These are phyloP conservation scores for Albizia julibrissin DNA, from an alignment of 306 rosid genomes.

Conservation along the genomic window DNA sequence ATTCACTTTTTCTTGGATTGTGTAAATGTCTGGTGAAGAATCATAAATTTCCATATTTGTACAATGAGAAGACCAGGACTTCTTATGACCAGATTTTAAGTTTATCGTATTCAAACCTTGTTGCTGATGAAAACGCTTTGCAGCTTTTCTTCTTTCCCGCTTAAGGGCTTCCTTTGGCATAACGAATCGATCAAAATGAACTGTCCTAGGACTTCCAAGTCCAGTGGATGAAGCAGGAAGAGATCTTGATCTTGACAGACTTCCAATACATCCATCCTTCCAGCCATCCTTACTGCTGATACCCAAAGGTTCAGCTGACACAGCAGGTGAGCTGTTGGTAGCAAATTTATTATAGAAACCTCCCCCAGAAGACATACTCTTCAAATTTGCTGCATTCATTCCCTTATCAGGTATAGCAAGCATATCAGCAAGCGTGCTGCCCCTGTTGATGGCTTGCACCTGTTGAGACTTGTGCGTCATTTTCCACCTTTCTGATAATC, in stretches of 20 bases:
- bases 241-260: constrained; percentile 80
- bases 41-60: constrained; percentile 46
- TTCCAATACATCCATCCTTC: constrained; percentile 64
- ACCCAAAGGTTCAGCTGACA: constrained; percentile 73
- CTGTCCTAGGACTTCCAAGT: constrained; percentile 61
- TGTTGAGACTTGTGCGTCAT: constrained; percentile 67
- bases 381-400: constrained; percentile 34
- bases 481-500: constrained; percentile 92
- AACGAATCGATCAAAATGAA: constrained; percentile 52
- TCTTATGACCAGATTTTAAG: constrained; percentile 58
- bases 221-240: constrained; percentile 82
- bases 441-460: constrained; percentile 52
- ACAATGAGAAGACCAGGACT: constrained; percentile 54
- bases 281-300: constrained; percentile 99
- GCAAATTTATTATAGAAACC: constrained; percentile 46
- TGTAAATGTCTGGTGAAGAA: constrained; percentile 42
- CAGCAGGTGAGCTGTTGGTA: constrained; percentile 44
- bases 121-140: constrained; percentile 45
- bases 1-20: constrained; percentile 44
- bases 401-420: constrained; percentile 80
- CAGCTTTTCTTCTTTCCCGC: constrained; percentile 52
- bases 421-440: constrained; percentile 94
- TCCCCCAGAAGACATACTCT: constrained; percentile 40
- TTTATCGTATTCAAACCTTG: constrained; percentile 41
- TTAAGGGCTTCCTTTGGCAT: constrained; percentile 51